Evolutionary conservation across 140 eudicot genomes (phyloP).

Genomic region (Flaveria floridana): DNA sequence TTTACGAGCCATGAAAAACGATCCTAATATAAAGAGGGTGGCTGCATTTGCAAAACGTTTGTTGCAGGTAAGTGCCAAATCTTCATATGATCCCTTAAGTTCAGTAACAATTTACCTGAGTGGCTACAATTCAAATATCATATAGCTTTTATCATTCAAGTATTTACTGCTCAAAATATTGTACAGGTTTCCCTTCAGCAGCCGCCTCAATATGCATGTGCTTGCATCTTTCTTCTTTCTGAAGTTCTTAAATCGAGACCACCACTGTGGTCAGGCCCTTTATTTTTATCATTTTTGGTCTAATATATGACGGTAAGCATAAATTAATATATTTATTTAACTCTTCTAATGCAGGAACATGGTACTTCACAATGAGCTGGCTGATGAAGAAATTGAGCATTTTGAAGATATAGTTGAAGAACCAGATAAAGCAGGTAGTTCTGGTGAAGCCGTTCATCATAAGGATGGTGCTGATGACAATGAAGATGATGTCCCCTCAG

Average conservation of each 20-base stretch:
- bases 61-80: slow-evolving; percentile 66
- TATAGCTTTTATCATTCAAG: slow-evolving; percentile 11
- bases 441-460: slow-evolving; percentile 31
- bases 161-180: slow-evolving; percentile 19
- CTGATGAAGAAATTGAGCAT: slow-evolving; percentile 93
- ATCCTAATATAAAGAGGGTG: slow-evolving; percentile 79
- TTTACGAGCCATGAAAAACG: slow-evolving; percentile 83
- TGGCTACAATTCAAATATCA: neutral
- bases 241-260: slow-evolving; percentile 97
- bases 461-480: slow-evolving; percentile 25
- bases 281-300: slow-evolving; percentile 5
- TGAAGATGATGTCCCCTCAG: slow-evolving; percentile 26
- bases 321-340: neutral
- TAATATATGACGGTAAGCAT: neutral
- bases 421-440: slow-evolving; percentile 36
- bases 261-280: slow-evolving; percentile 68
- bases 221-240: slow-evolving; percentile 87
- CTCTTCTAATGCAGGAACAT: slow-evolving; percentile 54
- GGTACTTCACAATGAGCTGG: slow-evolving; percentile 84
- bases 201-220: slow-evolving; percentile 98
- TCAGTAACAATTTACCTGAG: neutral
- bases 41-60: slow-evolving; percentile 93
- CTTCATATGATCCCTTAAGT: slow-evolving; percentile 13
- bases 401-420: slow-evolving; percentile 77
- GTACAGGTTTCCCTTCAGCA: slow-evolving; percentile 87